Conservation (phyloP, 192 early-diverging fungal species). For the Pilobolus umbonatus region DNA sequence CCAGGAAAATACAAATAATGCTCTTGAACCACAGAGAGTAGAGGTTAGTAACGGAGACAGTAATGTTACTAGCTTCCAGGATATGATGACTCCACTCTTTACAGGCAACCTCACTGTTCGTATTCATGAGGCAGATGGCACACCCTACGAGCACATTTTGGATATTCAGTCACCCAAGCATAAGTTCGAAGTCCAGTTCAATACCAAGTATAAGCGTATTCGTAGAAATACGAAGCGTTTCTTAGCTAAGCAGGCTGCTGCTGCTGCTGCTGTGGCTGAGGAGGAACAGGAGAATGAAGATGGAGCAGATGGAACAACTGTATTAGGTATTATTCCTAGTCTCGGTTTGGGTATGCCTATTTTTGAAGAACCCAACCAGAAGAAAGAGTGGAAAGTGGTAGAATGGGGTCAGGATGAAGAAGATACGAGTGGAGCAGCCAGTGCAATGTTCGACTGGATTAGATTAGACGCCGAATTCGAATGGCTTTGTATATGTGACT, state of each 20-base stretch:
- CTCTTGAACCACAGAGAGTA: not conserved
- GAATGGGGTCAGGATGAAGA: constrained; percentile 83
- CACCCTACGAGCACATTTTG: constrained; percentile 78
- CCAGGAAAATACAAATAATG: constrained; percentile 62
- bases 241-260: constrained; percentile 65
- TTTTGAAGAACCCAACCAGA: constrained; percentile 55
- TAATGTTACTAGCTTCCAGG: constrained; percentile 19
- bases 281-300: constrained; percentile 63
- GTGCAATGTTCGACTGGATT: constrained; percentile 93
- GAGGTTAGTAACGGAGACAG: not conserved
- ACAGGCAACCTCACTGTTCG: constrained; percentile 67
- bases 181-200: constrained; percentile 88
- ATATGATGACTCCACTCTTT: constrained; percentile 33
- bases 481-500: constrained; percentile 85
- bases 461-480: constrained; percentile 90
- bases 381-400: constrained; percentile 66
- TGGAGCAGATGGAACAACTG: constrained; percentile 58
- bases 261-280: constrained; percentile 58
- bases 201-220: constrained; percentile 98
- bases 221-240: constrained; percentile 73
- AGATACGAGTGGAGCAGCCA: constrained; percentile 45
- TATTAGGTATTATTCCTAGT: constrained; percentile 40
- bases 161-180: constrained; percentile 72
- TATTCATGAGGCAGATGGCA: constrained; percentile 81
- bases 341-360: constrained; percentile 42